Evolutionary conservation across 2,329 filamentous ascomycete genomes (phyloP).

Genomic region (Cadophora gregata): DNA sequence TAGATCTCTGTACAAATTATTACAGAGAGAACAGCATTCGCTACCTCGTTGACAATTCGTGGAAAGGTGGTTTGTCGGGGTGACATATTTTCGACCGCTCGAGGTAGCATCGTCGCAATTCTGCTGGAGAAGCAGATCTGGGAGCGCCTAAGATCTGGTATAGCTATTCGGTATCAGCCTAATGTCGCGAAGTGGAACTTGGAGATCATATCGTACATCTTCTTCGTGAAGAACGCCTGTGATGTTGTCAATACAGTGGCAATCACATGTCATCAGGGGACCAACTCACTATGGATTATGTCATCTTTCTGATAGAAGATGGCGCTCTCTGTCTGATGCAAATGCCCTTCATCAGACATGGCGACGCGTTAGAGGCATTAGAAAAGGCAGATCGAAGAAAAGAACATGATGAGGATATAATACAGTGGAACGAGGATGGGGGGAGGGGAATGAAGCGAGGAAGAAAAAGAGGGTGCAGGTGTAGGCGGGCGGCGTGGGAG

Average conservation of each 20-base stretch:
- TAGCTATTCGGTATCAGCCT: conserved; percentile 38
- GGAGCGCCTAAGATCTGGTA: conserved; percentile 48
- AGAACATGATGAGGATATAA: conserved; percentile 31
- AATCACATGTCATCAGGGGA: conserved; percentile 42
- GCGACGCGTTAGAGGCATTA: conserved; percentile 38
- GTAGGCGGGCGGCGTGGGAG: not conserved
- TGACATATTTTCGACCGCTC: conserved; percentile 49
- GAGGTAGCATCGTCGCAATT: conserved; percentile 49
- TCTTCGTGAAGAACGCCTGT: conserved; percentile 44
- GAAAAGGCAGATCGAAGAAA: conserved; percentile 21
- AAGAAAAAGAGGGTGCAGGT: conserved; percentile 10
- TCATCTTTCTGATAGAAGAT: conserved; percentile 36
- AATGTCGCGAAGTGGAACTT: not conserved
- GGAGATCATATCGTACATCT: conserved; percentile 40
- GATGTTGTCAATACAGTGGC: conserved; percentile 25
- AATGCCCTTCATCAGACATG: conserved; percentile 43
- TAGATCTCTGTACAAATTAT: conserved; percentile 4
- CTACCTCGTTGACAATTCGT: conserved; percentile 46
- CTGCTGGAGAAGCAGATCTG: conserved; percentile 43
- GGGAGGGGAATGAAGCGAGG: not conserved
- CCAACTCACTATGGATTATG: conserved; percentile 40
- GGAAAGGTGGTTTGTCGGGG: conserved; percentile 48
- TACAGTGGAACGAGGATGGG: not conserved
- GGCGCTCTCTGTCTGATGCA: conserved; percentile 37
- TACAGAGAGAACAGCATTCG: not conserved